phyloP scores from a whole-genome alignment of 208 protist species.

The Trypanosoma cruzi region DNA sequence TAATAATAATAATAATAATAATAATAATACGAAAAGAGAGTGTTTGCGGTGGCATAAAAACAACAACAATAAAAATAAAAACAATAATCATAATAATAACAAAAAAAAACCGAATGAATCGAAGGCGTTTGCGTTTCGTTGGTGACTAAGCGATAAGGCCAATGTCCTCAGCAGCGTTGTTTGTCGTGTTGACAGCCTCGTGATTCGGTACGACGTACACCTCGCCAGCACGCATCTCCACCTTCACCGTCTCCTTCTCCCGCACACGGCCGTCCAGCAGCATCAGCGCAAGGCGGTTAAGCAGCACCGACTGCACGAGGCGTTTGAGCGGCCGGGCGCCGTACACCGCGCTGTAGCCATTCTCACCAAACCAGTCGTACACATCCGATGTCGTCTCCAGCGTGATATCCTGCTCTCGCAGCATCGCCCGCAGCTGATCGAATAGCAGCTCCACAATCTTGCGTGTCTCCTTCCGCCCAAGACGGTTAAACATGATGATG shows the following conservation, averaged over 20 bases:
- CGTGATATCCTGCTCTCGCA: conserved; percentile 88
- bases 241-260: conserved; percentile 65
- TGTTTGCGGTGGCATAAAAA: too few species aligned
- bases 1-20: neutral
- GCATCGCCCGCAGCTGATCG: conserved; percentile 57
- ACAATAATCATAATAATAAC: conserved; percentile 19
- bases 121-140: too few species aligned
- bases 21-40: neutral
- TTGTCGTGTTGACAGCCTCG: conserved; percentile 33
- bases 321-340: conserved; percentile 96
- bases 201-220: conserved; percentile 75
- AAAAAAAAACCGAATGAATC: neutral
- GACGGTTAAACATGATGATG: conserved; percentile 96
- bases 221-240: conserved; percentile 45
- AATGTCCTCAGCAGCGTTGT: conserved; percentile 34
- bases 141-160: conserved; percentile 13
- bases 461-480: conserved; percentile 79
- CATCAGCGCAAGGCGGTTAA: conserved; percentile 93
- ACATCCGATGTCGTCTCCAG: conserved; percentile 70
- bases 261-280: conserved; percentile 82
- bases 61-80: conserved; percentile 17
- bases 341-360: conserved; percentile 94
- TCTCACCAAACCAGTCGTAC: conserved; percentile 76
- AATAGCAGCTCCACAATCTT: conserved; percentile 94
- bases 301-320: conserved; percentile 90